Evolutionary conservation across 2,329 filamentous ascomycete genomes (phyloP), one percentile per base, ranked within the genome.

Genomic region (Leptographium flavum): DNA sequence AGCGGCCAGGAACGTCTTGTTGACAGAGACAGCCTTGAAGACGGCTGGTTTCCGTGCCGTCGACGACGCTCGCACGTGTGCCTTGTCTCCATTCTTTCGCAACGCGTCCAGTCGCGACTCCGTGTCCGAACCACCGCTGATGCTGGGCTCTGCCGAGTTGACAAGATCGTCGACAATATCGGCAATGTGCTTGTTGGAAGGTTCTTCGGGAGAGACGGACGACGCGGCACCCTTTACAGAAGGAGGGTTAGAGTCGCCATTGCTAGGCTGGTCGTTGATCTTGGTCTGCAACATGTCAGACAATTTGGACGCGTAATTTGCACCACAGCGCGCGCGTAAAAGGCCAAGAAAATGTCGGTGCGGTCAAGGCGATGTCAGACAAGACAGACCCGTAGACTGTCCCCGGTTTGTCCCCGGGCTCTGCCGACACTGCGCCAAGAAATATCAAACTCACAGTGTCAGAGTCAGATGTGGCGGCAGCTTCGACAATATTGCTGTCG

Each of bases 1-100:
- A 49, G 83, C 76, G n/a, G 75, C 76, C 31, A 92, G 70, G 58
- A 90, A 93, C 37, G 77, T 87, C 63, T 84, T 87, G 53, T 88
- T 90, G 53, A 90, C 83, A 5, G 83, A 88, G 40, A 92, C 82
- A 17, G 85, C 76, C 63, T 92, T 93, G 70, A 93, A 92, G 13
- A 79, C 81, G 17, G 79, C 66, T 19, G 80, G 79, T 62, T 86
- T 90, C 70, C 84, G 87, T 50, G 79, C 68, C 4, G 79, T 57
- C 50, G 80, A 71, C 51, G 69, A 66, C 9, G 68, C 68, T 47
- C 76, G 76, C 49, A 65, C 64, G 58, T 85, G 76, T 41, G 70
- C 69, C 54, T 73, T 76, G 46, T 73, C 70, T 47, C 68, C 74
- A 58, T 74, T 71, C 49, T 73, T 72, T 58, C 73, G 73, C 47